phyloP scores from a whole-genome alignment of 441 rosid genomes.

The Adansonia grandidieri region DNA sequence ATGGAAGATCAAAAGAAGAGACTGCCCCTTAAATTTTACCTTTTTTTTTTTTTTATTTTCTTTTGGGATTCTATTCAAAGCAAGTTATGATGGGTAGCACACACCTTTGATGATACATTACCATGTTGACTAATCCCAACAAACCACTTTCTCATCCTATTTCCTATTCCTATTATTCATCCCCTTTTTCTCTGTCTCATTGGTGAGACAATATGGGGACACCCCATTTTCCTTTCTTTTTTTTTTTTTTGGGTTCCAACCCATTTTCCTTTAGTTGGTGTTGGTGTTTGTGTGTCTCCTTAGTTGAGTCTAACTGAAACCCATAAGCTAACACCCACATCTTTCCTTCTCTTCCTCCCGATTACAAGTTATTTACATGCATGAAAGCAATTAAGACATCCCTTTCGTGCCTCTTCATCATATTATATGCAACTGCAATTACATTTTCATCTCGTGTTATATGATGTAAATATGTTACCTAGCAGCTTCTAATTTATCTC shows the following conservation, averaged over 20 bases:
- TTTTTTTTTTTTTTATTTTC: too few species aligned
- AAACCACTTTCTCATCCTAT: conserved; percentile 26
- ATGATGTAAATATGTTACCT: background rate
- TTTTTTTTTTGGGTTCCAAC: background rate
- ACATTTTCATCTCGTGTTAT: background rate
- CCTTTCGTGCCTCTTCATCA: conserved; percentile 21
- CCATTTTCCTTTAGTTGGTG: conserved; percentile 20
- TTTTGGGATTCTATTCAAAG: conserved; percentile 26
- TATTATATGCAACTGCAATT: background rate
- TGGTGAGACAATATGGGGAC: conserved; percentile 10
- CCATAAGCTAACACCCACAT: background rate
- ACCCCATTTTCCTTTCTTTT: background rate
- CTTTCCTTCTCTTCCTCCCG: background rate
- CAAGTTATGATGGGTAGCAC: conserved; percentile 39
- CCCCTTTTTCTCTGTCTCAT: background rate
- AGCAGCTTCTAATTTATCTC: background rate
- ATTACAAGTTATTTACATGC: conserved; percentile 34
- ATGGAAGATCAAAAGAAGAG: background rate
- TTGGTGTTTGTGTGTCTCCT: background rate
- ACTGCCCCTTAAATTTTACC: conserved; percentile 19
- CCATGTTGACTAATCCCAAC: conserved; percentile 58
- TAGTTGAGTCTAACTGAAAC: conserved; percentile 24
- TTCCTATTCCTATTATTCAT: background rate
- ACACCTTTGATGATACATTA: conserved; percentile 45
- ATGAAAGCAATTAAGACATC: conserved; percentile 29